Conservation (phyloP, 495 filamentous ascomycete genomes). For the Trichocladium uniseriatum region DNA sequence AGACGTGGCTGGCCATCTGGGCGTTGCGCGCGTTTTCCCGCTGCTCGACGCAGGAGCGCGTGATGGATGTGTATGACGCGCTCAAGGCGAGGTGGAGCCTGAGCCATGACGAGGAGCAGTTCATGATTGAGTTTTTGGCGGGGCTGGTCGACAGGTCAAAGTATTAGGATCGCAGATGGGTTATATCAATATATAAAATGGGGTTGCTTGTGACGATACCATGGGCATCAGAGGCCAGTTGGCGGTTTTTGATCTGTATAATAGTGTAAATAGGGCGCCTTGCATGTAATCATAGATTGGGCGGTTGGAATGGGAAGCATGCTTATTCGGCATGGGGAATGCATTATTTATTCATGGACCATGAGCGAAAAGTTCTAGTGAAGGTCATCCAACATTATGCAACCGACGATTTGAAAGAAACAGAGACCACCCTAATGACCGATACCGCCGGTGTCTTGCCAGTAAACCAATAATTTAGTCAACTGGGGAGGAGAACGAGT, state of each 20-base stretch:
- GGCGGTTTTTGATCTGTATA: neutral
- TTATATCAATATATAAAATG: neutral
- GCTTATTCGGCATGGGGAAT: no score
- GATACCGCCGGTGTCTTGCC: no score
- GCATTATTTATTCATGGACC: no score
- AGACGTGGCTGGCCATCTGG: slow-evolving; percentile 42
- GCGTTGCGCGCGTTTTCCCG: slow-evolving; percentile 38
- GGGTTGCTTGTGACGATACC: neutral
- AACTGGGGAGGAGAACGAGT: no score
- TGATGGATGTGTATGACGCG: slow-evolving; percentile 34
- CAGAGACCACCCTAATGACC: no score
- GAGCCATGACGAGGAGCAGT: slow-evolving; percentile 22
- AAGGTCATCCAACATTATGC: no score
- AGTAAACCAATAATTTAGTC: no score
- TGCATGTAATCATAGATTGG: neutral
- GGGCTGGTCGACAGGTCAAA: slow-evolving; percentile 8
- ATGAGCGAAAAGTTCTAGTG: no score
- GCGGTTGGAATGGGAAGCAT: no score
- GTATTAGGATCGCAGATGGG: no score
- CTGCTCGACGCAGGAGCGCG: slow-evolving; percentile 27
- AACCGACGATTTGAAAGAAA: no score
- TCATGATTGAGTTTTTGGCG: slow-evolving; percentile 31
- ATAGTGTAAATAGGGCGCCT: neutral
- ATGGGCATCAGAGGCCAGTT: neutral
- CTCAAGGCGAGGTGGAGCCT: slow-evolving; percentile 33